These are phyloP conservation scores for Mycena capillaripes DNA, from an alignment of 768 basidiomycete genomes.

Conservation along the genomic window DNA sequence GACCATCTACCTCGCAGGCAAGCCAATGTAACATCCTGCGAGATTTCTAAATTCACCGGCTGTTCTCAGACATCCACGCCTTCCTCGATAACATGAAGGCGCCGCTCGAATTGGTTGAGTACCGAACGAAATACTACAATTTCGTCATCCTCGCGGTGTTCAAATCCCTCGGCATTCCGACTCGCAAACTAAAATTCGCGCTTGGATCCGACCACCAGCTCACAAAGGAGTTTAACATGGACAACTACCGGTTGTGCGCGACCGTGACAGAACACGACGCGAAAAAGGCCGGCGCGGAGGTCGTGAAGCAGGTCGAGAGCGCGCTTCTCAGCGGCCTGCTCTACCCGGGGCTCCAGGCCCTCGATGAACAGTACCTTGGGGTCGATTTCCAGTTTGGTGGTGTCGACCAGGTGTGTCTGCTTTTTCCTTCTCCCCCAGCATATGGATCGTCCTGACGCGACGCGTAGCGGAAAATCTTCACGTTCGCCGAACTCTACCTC, in stretches of 20 bases:
- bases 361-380: constrained; percentile 97
- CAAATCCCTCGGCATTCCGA: constrained; percentile 91
- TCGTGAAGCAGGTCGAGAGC: constrained; percentile 97
- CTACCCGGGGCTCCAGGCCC: constrained; percentile 96
- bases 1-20: constrained; percentile 22
- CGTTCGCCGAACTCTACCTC: constrained; percentile 96
- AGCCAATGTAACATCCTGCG: not conserved
- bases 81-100: constrained; percentile 99
- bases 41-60: not conserved
- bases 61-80: constrained; percentile 87
- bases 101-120: constrained; percentile 88
- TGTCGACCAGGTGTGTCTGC: constrained; percentile 84
- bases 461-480: constrained; percentile 70
- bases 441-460: not conserved
- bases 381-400: constrained; percentile 99
- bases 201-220: constrained; percentile 96
- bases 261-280: constrained; percentile 96
- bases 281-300: constrained; percentile 98
- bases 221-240: constrained; percentile 91
- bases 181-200: constrained; percentile 85
- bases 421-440: not conserved
- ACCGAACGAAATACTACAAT: constrained; percentile 94
- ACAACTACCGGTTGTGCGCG: constrained; percentile 94
- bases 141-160: constrained; percentile 87
- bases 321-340: constrained; percentile 92